These are phyloP conservation scores for Eruca vesicaria DNA, from an alignment of 441 rosid species.

Conservation along the genomic window DNA sequence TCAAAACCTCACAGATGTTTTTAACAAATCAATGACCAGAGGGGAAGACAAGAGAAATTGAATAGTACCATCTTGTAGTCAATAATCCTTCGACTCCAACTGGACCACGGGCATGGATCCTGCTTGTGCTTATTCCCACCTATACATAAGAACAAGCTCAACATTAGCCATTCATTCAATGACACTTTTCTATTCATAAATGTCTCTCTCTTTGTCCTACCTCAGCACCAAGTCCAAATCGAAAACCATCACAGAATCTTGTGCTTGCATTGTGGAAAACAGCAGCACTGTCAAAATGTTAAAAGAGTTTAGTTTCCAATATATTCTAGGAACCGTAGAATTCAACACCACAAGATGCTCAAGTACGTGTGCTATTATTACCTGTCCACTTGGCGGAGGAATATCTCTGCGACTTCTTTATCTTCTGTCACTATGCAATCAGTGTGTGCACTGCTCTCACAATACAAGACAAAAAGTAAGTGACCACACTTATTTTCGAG, in stretches of 20 bases:
- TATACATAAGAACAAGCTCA: conserved; percentile 28
- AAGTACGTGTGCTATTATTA: conserved; percentile 7
- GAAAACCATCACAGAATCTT: conserved; percentile 92
- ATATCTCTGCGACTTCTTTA: conserved; percentile 60
- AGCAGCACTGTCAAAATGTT: conserved; percentile 75
- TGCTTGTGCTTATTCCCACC: conserved; percentile 98
- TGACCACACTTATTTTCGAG: conserved; percentile 12
- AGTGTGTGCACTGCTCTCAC: conserved; percentile 80
- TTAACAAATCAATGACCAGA: conserved; percentile 4
- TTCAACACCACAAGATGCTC: background rate
- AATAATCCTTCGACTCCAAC: conserved; percentile 97
- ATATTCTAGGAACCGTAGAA: background rate
- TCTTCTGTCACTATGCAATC: conserved; percentile 92
- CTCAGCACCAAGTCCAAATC: conserved; percentile 99
- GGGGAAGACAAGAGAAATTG: background rate
- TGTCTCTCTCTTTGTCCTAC: conserved; percentile 39
- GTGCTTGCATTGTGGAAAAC: conserved; percentile 98
- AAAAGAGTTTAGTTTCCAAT: background rate
- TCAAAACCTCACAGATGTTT: background rate
- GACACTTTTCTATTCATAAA: background rate
- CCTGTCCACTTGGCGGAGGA: conserved; percentile 90
- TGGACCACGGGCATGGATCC: conserved; percentile 99
- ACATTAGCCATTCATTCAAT: background rate
- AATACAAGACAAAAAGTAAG: conserved; percentile 19
- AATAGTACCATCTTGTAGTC: conserved; percentile 84